A percentile compares a stretch with the other conserved stretches of the same genome.
Evolutionary conservation across 2,329 filamentous ascomycete species (phyloP).

Genomic region (Talaromyces funiculosus): DNA sequence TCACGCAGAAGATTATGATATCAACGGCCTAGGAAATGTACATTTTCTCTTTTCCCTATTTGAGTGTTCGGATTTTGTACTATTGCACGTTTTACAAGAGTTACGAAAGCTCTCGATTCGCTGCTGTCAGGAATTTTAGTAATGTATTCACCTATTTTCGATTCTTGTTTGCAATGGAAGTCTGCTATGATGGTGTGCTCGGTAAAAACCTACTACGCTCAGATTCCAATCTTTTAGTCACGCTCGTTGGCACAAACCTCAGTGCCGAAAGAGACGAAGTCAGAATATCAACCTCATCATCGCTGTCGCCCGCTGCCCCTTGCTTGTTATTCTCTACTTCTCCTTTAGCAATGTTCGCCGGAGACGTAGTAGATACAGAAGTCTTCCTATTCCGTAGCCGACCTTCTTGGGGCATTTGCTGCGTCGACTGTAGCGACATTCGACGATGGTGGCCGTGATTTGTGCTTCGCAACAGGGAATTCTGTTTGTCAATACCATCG

Average conservation of each 20-base stretch:
- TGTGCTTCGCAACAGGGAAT: slow-evolving; percentile 61
- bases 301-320: not conserved
- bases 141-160: not conserved
- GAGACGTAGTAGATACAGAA: slow-evolving; percentile 21
- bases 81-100: not conserved
- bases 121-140: not conserved
- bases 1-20: not conserved
- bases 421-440: slow-evolving; percentile 28
- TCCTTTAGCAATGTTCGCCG: not conserved
- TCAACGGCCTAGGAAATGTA: slow-evolving; percentile 1
- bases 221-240: slow-evolving; percentile 25
- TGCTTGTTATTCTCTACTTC: not conserved
- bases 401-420: slow-evolving; percentile 28
- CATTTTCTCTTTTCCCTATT: not conserved
- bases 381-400: slow-evolving; percentile 29
- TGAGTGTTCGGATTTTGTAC: not conserved
- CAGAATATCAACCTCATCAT: slow-evolving; percentile 30
- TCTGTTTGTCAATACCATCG: slow-evolving; percentile 79
- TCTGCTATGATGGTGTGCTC: not conserved
- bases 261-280: slow-evolving; percentile 41
- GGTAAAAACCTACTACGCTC: slow-evolving; percentile 11
- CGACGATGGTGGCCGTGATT: slow-evolving; percentile 27
- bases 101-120: not conserved
- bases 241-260: slow-evolving; percentile 40
- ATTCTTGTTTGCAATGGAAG: not conserved